These are phyloP conservation scores for Sporormia fimetaria DNA, from an alignment of 495 filamentous ascomycete species.

Conservation along the genomic window DNA sequence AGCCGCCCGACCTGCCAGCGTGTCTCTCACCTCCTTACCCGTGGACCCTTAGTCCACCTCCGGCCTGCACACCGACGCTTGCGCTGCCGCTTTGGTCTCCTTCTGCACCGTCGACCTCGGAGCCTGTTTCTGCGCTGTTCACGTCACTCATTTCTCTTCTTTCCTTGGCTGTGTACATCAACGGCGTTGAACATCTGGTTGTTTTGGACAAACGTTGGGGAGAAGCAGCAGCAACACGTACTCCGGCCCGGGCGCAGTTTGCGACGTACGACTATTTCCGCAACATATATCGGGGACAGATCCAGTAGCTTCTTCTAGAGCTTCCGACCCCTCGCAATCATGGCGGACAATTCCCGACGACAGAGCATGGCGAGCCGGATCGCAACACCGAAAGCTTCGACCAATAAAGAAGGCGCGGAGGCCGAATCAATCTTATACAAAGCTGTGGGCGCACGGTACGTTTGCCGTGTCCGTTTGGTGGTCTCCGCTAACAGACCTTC, in stretches of 20 bases:
- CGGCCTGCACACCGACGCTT: not conserved
- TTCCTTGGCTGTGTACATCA: constrained; percentile 24
- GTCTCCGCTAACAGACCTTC: constrained; percentile 8
- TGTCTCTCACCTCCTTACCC: not conserved
- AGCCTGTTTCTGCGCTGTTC: constrained; percentile 7
- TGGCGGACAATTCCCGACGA: constrained; percentile 31
- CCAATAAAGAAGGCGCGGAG: constrained; percentile 26
- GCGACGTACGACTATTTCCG: no score
- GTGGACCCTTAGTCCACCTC: constrained; percentile 2
- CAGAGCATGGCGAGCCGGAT: constrained; percentile 29
- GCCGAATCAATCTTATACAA: constrained; percentile 28
- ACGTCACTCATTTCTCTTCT: constrained; percentile 16
- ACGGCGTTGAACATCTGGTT: constrained; percentile 20
- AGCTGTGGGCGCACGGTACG: constrained; percentile 33
- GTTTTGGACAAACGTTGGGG: constrained; percentile 18
- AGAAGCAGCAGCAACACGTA: constrained; percentile 1
- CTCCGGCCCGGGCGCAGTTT: no score
- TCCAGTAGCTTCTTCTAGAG: no score
- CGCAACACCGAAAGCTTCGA: constrained; percentile 31
- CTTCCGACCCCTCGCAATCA: constrained; percentile 12
- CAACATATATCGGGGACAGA: no score
- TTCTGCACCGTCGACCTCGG: constrained; percentile 3
- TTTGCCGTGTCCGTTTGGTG: no score
- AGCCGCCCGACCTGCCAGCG: no score
- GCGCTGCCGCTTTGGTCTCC: constrained; percentile 2